Percentiles rank a stretch among this genome's conserved stretches.
Conservation (phyloP, 2,329 filamentous ascomycete species). For the Aspergillus sp. region DNA sequence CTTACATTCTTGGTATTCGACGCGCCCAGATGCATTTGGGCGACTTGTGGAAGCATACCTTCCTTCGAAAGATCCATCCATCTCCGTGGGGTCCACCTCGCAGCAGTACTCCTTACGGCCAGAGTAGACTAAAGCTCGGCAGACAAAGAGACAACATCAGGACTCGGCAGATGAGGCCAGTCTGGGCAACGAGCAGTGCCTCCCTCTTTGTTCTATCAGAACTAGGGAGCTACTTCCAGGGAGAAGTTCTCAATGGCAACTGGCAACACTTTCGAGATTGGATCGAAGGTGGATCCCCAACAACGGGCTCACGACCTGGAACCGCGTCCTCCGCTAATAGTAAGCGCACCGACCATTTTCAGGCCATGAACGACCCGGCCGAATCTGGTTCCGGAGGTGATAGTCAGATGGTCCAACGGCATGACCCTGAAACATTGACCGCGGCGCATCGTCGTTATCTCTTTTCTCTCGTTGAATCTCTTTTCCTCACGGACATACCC, state of each 20-base stretch:
- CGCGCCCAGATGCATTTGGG: slow-evolving; percentile 82
- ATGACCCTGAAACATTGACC: slow-evolving; percentile 83
- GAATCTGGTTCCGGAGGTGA: slow-evolving; percentile 15
- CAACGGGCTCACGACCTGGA: slow-evolving; percentile 39
- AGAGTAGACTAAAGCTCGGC: slow-evolving; percentile 61
- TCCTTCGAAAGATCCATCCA: slow-evolving; percentile 74
- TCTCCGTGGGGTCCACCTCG: slow-evolving; percentile 66
- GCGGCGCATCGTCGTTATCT: slow-evolving; percentile 79
- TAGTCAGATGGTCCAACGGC: slow-evolving; percentile 42
- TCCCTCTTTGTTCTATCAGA: slow-evolving; percentile 88
- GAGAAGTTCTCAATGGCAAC: slow-evolving; percentile 78
- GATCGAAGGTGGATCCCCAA: slow-evolving; percentile 56
- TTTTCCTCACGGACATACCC: slow-evolving; percentile 46
- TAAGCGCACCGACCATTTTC: slow-evolving; percentile 9
- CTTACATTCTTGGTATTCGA: slow-evolving; percentile 82
- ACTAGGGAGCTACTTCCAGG: slow-evolving; percentile 83
- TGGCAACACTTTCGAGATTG: slow-evolving; percentile 79
- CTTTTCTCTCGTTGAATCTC: slow-evolving; percentile 56
- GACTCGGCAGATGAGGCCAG: slow-evolving; percentile 69
- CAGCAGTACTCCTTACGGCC: slow-evolving; percentile 62
- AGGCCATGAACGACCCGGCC: slow-evolving; percentile 11
- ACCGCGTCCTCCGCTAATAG: slow-evolving; percentile 37
- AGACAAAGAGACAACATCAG: slow-evolving; percentile 66
- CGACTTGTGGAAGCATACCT: slow-evolving; percentile 81
- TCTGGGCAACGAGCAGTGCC: slow-evolving; percentile 88